Evolutionary conservation across 1,284 basidiomycete species (phyloP).

Genomic region (Fomitopsis schrenkii): DNA sequence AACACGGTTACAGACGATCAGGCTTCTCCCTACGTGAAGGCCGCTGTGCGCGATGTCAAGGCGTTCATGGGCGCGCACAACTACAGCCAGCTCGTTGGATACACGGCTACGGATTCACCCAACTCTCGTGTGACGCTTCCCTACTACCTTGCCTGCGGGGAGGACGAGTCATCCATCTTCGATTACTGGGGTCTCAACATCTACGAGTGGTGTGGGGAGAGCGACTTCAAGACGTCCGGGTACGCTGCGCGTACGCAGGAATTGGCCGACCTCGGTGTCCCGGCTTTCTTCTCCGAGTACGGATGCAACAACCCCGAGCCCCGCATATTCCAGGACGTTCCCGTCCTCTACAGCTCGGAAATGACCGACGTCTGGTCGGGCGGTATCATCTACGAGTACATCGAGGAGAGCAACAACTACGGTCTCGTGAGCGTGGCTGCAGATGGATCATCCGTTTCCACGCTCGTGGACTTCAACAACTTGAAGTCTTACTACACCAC

Average conservation of each 20-base stretch:
- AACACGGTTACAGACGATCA: constrained; percentile 1
- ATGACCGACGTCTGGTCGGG: constrained; percentile 9
- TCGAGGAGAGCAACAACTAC: constrained; percentile 6
- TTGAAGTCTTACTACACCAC: constrained; percentile 4
- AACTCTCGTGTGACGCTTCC: constrained; percentile 6
- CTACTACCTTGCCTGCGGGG: constrained; percentile 7
- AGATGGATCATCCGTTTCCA: constrained; percentile 4
- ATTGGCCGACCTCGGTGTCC: constrained; percentile 4
- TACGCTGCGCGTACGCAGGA: constrained; percentile 7
- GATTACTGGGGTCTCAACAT: constrained; percentile 11
- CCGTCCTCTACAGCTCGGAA: constrained; percentile 6
- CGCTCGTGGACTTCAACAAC: constrained; percentile 7
- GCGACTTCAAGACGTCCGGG: constrained; percentile 3
- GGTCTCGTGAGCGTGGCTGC: constrained; percentile 5
- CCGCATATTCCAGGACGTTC: constrained; percentile 3
- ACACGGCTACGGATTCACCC: constrained; percentile 8
- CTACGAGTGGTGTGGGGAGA: constrained; percentile 8
- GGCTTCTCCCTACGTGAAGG: constrained; percentile 8
- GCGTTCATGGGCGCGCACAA: constrained; percentile 3
- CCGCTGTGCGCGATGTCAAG: constrained; percentile 8
- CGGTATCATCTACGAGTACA: constrained; percentile 9
- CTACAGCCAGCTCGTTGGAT: constrained; percentile 8
- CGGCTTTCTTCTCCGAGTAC: constrained; percentile 9
- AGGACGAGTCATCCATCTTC: constrained; percentile 2
- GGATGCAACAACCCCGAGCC: constrained; percentile 7